Percentiles rank a stretch among this genome's conserved stretches.
phyloP scores from a whole-genome alignment of 257 asterid species.

The Misopates orontium region DNA sequence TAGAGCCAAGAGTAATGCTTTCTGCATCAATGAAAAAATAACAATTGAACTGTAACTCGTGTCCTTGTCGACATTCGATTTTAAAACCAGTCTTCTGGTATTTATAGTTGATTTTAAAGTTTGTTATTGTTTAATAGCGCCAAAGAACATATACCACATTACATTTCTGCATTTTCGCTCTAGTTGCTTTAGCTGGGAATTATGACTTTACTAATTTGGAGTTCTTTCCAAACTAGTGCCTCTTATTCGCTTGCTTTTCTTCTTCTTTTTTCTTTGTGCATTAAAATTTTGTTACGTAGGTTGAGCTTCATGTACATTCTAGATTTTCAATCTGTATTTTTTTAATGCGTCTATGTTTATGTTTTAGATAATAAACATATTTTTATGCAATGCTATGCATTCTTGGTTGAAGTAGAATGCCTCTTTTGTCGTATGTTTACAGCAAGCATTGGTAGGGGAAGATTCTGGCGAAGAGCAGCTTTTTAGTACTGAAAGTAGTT shows the following conservation, averaged over 20 bases:
- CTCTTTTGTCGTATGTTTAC: constrained; percentile 44
- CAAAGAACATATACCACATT: no score
- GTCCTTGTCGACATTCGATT: no score
- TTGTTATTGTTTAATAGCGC: no score
- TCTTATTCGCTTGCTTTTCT: constrained; percentile 19
- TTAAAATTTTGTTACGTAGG: constrained; percentile 6
- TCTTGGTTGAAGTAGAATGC: constrained; percentile 26
- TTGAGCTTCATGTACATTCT: constrained; percentile 14
- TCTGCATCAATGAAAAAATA: background rate
- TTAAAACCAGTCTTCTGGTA: no score
- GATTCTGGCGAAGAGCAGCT: constrained; percentile 86
- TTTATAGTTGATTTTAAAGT: no score
- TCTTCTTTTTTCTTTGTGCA: constrained; percentile 6
- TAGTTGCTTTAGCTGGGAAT: no score
- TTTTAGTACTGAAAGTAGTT: constrained; percentile 62
- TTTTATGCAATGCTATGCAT: constrained; percentile 18
- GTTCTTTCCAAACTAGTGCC: no score
- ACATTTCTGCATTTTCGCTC: no score
- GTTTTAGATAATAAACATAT: background rate
- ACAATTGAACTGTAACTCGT: no score
- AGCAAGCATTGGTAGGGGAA: constrained; percentile 99
- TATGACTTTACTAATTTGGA: no score
- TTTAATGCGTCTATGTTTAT: no score
- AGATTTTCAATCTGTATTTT: background rate
- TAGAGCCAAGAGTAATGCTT: no score